A percentile compares a stretch with the other conserved stretches of the same genome.
Evolutionary conservation across 768 basidiomycete genomes (phyloP).

Genomic region (Kwoniella sp.): DNA sequence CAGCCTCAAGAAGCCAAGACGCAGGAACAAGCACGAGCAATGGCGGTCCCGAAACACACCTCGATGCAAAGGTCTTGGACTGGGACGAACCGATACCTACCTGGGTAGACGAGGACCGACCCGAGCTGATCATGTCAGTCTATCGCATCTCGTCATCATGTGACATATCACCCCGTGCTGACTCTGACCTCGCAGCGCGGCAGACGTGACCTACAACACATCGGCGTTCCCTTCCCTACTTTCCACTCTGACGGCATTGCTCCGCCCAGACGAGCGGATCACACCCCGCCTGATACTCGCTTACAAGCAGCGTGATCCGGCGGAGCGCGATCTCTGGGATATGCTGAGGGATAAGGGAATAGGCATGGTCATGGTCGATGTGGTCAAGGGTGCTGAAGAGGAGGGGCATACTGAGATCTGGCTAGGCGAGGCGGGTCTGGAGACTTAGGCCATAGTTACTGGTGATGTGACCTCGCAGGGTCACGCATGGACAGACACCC

Average conservation of each 20-base stretch:
- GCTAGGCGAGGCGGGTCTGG: slow-evolving; percentile 18
- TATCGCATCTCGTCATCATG: neutral
- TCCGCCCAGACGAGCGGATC: slow-evolving; percentile 26
- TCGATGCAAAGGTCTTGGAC: slow-evolving; percentile 57
- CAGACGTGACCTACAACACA: slow-evolving; percentile 89
- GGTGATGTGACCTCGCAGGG: too few relatives aligned
- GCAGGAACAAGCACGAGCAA: neutral
- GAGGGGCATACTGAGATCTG: slow-evolving; percentile 52
- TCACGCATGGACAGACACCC: too few relatives aligned
- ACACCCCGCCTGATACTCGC: slow-evolving; percentile 64
- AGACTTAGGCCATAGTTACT: too few relatives aligned
- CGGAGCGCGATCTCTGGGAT: slow-evolving; percentile 71
- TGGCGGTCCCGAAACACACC: too few relatives aligned
- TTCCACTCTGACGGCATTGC: slow-evolving; percentile 60
- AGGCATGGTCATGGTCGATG: slow-evolving; percentile 58
- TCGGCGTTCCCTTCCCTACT: slow-evolving; percentile 73
- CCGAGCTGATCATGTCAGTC: slow-evolving; percentile 67
- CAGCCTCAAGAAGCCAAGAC: slow-evolving; percentile 21
- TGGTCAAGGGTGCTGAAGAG: slow-evolving; percentile 60
- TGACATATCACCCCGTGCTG: neutral
- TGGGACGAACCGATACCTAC: slow-evolving; percentile 67
- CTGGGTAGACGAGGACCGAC: slow-evolving; percentile 42
- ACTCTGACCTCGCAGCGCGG: slow-evolving; percentile 62
- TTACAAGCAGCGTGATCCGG: slow-evolving; percentile 78
- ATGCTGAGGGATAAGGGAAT: slow-evolving; percentile 59